Base-by-base conservation (phyloP, 164 flowering plant genomes). In the Piper longum region DNA sequence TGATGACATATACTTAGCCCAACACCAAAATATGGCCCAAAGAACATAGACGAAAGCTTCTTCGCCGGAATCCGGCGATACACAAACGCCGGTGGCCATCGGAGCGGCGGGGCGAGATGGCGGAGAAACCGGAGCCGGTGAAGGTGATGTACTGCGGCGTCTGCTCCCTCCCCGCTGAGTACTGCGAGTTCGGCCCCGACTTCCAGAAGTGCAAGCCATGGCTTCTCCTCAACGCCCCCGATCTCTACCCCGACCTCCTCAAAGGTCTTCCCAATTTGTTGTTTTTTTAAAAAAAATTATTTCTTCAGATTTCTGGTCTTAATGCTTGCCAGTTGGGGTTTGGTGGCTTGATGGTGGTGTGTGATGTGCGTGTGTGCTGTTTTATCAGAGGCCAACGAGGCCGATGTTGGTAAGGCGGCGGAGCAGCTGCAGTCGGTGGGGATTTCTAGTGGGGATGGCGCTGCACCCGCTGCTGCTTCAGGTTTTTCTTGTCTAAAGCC, bases 131-230 rank as follows among this genome's bases (percentile, higher is more conserved):
- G 54, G 79, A 83, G 64, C 84, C 98, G 1, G 84, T 88, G 16
- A 72, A 70, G 36, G 91, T 92, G 4, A 64, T 76, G 6, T 89
- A 90, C 74, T 90, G 97, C 66, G 65, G 69, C 7, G 82, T 83
- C 2, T 92, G 97, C 72, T 77, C 83, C 62, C 74, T 92, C 56
- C 98, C 97, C 0, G 83, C 89, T 0, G 97, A 93, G 72, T 93
- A 86, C 79, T 93, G 98, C 65, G 98, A 90, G 69, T 90, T 90
- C 74, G 96, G 96, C 0, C 84, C 96, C 63, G 96, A 93, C 76
- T 90, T 90, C 70, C 89, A 82, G 70, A 90, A 84, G 74, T 92
- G 98, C 83, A 92, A 92, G 70, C 98, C 97, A 5, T 92, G 98
- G 98, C 69, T 92, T 75, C 79, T 93, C 77, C 77, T 73, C 60